phyloP scores from a whole-genome alignment of 2,329 filamentous ascomycete genomes.

The Periconia sp. region DNA sequence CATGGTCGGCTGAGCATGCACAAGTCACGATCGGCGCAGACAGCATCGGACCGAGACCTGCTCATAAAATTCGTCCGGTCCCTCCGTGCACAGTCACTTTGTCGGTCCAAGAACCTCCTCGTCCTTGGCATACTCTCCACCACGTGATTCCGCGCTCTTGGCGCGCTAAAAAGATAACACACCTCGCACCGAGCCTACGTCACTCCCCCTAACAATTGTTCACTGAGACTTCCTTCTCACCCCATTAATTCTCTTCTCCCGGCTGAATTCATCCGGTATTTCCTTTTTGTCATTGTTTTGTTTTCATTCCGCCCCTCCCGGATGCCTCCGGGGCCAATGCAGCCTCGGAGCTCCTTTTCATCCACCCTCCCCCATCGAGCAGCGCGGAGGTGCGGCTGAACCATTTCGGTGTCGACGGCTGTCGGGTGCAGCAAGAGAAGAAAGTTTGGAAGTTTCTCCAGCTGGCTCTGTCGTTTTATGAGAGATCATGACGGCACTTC shows the following conservation, averaged over 20 bases:
- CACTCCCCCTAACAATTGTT: neutral
- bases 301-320: neutral
- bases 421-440: neutral
- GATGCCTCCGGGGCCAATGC: neutral
- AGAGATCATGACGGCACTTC: conserved; percentile 6
- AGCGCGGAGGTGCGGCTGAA: neutral
- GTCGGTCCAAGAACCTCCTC: too few species aligned
- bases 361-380: neutral
- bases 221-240: neutral
- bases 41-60: too few species aligned
- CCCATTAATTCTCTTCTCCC: neutral
- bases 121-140: neutral
- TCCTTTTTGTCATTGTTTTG: neutral
- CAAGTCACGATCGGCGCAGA: too few species aligned
- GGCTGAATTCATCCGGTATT: neutral
- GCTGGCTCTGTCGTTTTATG: neutral
- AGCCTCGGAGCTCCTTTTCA: neutral
- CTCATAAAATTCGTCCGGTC: too few species aligned
- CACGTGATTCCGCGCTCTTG: neutral
- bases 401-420: neutral
- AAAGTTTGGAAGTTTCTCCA: neutral
- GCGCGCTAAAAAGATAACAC: neutral
- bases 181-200: neutral
- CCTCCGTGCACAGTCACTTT: too few species aligned
- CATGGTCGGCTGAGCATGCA: too few species aligned